These are phyloP conservation scores for Cucumis cinereus DNA, from an alignment of 306 rosid genomes.

Conservation along the genomic window DNA sequence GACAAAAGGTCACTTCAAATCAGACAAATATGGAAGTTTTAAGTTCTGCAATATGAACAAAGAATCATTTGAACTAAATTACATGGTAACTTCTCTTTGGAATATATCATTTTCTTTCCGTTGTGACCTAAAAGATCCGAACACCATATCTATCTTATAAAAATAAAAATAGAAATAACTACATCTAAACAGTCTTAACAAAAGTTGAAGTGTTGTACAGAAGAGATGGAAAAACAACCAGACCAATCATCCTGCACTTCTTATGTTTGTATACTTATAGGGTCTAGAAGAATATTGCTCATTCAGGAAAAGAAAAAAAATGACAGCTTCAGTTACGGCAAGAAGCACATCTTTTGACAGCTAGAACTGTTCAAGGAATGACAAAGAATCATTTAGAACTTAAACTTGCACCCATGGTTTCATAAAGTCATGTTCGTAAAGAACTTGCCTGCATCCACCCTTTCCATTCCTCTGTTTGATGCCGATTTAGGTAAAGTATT, in stretches of 20 bases:
- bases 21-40: not conserved
- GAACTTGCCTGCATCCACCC: constrained; percentile 99
- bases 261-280: not conserved
- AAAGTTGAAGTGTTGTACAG: not conserved
- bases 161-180: too few species aligned
- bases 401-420: not conserved
- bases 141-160: not conserved
- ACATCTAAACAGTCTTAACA: not conserved
- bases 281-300: not conserved
- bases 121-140: not conserved
- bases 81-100: not conserved
- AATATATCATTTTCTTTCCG: not conserved
- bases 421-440: constrained; percentile 2
- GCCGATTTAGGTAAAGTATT: constrained; percentile 85
- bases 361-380: not conserved
- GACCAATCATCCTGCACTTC: not conserved
- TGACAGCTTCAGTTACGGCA: not conserved
- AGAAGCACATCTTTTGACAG: not conserved
- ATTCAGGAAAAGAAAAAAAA: not conserved
- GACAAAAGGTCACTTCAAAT: not conserved
- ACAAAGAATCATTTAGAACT: not conserved
- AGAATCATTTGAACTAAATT: not conserved
- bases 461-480: constrained; percentile 98
- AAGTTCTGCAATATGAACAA: not conserved
- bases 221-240: not conserved